Conservation (phyloP, 352 stramenopile species). For the Phytopythium ostracodes region DNA sequence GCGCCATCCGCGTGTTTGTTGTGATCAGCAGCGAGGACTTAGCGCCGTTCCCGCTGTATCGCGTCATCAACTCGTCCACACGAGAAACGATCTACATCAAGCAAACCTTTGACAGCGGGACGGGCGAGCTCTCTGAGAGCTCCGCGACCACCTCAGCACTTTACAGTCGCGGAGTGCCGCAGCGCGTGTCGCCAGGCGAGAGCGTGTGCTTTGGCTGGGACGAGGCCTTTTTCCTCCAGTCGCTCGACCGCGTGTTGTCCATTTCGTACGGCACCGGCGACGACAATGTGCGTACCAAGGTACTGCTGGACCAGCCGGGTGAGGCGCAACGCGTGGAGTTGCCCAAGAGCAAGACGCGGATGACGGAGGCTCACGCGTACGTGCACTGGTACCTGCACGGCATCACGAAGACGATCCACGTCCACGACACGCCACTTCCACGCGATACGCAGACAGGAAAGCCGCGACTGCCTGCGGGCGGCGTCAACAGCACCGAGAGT, state of each 20-base stretch:
- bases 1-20: slow-evolving; percentile 65
- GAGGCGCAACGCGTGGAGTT: slow-evolving; percentile 65
- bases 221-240: slow-evolving; percentile 74
- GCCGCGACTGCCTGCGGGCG: slow-evolving; percentile 22
- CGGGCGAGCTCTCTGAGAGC: slow-evolving; percentile 43
- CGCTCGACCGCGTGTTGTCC: slow-evolving; percentile 53
- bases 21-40: slow-evolving; percentile 70
- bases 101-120: slow-evolving; percentile 64
- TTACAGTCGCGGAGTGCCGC: slow-evolving; percentile 61
- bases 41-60: slow-evolving; percentile 64
- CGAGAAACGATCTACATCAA: slow-evolving; percentile 77
- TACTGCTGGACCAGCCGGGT: slow-evolving; percentile 69
- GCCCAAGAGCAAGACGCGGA: slow-evolving; percentile 27
- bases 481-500: not conserved
- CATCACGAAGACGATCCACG: slow-evolving; percentile 77
- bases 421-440: slow-evolving; percentile 59
- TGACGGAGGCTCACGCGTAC: slow-evolving; percentile 30
- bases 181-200: slow-evolving; percentile 65
- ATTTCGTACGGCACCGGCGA: slow-evolving; percentile 50
- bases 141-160: slow-evolving; percentile 24
- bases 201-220: slow-evolving; percentile 83
- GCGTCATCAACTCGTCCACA: slow-evolving; percentile 72
- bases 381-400: slow-evolving; percentile 82
- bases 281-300: slow-evolving; percentile 36
- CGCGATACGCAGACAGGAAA: slow-evolving; percentile 67